Evolutionary conservation across 192 early-diverging fungal genomes (phyloP).

Genomic region (Backusella psychrophila): DNA sequence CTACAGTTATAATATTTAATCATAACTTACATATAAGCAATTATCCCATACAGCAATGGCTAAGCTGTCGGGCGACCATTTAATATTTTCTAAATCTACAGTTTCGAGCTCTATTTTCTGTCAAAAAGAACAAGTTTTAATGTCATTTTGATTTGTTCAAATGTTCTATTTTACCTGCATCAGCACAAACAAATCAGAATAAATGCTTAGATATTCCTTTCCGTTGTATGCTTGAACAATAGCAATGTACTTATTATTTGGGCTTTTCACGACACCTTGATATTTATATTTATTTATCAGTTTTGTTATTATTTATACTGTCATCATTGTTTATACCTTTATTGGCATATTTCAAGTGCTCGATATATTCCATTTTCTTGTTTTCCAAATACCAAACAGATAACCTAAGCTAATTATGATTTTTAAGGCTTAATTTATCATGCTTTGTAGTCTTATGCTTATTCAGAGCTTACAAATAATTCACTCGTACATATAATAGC

Average conservation of each 20-base stretch:
- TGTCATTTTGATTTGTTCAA: background rate
- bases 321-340: conserved; percentile 37
- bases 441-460: conserved; percentile 9
- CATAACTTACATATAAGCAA: conserved; percentile 53
- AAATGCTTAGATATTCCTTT: conserved; percentile 65
- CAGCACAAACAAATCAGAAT: conserved; percentile 63
- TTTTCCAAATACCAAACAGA: conserved; percentile 67
- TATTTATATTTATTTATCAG: background rate
- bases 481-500: conserved; percentile 15
- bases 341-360: conserved; percentile 66
- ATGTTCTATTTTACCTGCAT: conserved; percentile 50
- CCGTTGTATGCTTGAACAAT: conserved; percentile 56
- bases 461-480: conserved; percentile 9
- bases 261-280: conserved; percentile 53
- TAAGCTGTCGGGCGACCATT: conserved; percentile 85
- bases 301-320: background rate
- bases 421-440: background rate
- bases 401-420: conserved; percentile 46
- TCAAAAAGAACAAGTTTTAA: background rate
- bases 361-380: conserved; percentile 55
- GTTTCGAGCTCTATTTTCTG: conserved; percentile 72
- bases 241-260: conserved; percentile 62
- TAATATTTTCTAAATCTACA: conserved; percentile 67
- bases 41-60: conserved; percentile 79
- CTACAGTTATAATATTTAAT: background rate